These are phyloP conservation scores for Claviceps sorghi DNA, from an alignment of 2,329 filamentous ascomycete genomes.

Conservation along the genomic window DNA sequence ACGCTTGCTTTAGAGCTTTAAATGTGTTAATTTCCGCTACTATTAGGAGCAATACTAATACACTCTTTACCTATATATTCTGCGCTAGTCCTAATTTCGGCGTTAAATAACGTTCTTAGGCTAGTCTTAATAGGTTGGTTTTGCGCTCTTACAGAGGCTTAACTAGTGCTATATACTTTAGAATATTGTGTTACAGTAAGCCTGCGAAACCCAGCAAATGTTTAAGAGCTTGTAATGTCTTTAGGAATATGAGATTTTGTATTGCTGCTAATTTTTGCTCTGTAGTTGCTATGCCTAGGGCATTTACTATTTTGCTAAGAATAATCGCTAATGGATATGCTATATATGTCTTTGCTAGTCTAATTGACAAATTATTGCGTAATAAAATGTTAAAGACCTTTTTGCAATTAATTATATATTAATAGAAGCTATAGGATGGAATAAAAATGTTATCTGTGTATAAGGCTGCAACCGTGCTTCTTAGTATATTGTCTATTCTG, in stretches of 20 bases:
- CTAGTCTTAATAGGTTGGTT: background rate
- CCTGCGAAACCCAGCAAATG: background rate
- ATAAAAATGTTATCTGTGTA: no score
- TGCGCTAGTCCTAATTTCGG: background rate
- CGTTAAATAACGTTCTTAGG: no score
- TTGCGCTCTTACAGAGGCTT: background rate
- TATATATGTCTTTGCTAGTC: background rate
- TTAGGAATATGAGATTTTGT: background rate
- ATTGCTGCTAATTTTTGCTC: background rate
- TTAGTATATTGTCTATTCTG: no score
- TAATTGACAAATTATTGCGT: background rate
- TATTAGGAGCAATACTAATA: no score
- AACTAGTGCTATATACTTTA: background rate
- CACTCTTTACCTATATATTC: no score
- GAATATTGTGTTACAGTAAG: background rate
- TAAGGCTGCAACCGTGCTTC: no score
- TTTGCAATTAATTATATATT: no score
- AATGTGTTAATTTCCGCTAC: no score
- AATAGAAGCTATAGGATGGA: no score
- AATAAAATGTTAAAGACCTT: background rate
- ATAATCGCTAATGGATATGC: background rate
- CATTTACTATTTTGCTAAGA: background rate
- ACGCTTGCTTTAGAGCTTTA: no score
- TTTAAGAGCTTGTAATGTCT: background rate
- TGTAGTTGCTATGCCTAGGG: background rate